Evolutionary conservation across 805 yeast genomes (phyloP), one percentile per base, ranked within the genome.

Genomic region (Cyberlindnera meyerae): DNA sequence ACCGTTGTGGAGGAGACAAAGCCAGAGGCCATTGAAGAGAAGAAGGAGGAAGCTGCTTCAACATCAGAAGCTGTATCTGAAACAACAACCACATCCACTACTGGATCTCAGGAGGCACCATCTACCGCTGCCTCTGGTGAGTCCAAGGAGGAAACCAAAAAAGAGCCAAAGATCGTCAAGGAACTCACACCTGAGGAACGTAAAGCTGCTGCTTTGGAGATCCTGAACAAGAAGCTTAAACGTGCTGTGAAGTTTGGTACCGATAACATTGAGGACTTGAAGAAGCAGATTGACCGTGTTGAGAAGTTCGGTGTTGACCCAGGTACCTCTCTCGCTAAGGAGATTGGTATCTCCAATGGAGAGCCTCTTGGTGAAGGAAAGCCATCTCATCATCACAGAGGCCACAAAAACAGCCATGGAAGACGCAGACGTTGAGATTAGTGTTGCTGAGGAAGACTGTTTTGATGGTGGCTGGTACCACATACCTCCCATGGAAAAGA

Each of bases 271-370:
- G 54, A 41, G 17, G 62, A 63, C 11, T 71, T 74, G 18, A 75
- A 75, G 52, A 77, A 74, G 43, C 79, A 75, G 43, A 64, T 87
- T 49, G 69, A 68, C 25, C 75, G 95, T 55, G 76, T 88, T 45
- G 80, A 81, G 57, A 87, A 85, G 65, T 89, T 87, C 55, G 97
- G 97, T 20, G 75, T 86, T 33, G 82, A 79, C 43, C 57, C 69
- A 24, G 78, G 78, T 39, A 77, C 83, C 27, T 72, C 79, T 8
- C 60, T 82, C 47, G 88, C 87, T 25, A 66, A 63, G 45, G 88
- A 82, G 52, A 66, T 82, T 31, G 88, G 88, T 0, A 53, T 75
- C 29, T 75, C 34, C 12, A 29, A 43, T 11, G 21, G 22, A 21
- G 11, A 11, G 24, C 8, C 11, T 21, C 11, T 21, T 11, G 8